phyloP scores from a whole-genome alignment of 352 stramenopile genomes.

The Phytophthora tubulina region DNA sequence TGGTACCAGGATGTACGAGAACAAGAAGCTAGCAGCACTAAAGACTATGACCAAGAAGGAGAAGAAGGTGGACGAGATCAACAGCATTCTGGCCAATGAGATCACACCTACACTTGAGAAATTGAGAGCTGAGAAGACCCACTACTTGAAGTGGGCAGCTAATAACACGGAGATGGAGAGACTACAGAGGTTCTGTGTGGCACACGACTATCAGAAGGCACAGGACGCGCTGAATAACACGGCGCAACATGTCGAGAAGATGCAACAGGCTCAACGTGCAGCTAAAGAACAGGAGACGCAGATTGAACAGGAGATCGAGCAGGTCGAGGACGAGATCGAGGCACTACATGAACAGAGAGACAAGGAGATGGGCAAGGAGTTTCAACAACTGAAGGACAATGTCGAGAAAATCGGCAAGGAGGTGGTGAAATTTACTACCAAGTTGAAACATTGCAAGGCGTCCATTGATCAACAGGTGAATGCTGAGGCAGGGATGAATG shows the following conservation, averaged over 20 bases:
- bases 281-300: conserved; percentile 61
- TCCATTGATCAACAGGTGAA: conserved; percentile 78
- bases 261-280: conserved; percentile 89
- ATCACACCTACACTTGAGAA: conserved; percentile 99
- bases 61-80: conserved; percentile 99
- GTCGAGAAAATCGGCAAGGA: conserved; percentile 85
- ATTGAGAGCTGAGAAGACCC: conserved; percentile 96
- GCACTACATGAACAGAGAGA: conserved; percentile 77
- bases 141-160: conserved; percentile 98
- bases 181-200: conserved; percentile 97
- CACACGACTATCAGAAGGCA: conserved; percentile 94
- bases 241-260: conserved; percentile 89
- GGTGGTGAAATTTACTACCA: conserved; percentile 86
- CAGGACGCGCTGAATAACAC: conserved; percentile 89
- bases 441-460: conserved; percentile 77
- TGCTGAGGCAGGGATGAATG: conserved; percentile 66
- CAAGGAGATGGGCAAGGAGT: conserved; percentile 90
- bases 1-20: conserved; percentile 99
- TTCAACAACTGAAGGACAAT: conserved; percentile 83
- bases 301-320: conserved; percentile 73
- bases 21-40: conserved; percentile 97
- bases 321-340: conserved; percentile 89
- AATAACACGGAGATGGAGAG: conserved; percentile 99
- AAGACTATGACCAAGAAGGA: conserved; percentile 99
- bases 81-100: conserved; percentile 97